Evolutionary conservation across 352 stramenopile genomes (phyloP), one percentile per base, ranked within the genome.

Genomic region (Chrysophaeum taylorii): DNA sequence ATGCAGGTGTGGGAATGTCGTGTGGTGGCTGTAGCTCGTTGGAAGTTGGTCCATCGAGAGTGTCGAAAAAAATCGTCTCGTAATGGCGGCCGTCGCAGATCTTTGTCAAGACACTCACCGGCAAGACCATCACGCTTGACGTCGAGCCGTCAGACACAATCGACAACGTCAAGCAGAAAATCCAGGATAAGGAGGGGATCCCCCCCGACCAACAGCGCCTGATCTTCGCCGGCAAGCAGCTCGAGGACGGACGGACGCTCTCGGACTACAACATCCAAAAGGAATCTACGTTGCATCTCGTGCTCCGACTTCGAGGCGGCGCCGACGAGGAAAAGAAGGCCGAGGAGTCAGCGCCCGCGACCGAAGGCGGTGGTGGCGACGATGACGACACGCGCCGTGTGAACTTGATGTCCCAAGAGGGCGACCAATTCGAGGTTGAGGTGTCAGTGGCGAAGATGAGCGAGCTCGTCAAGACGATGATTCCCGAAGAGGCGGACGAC

Each of bases 151-250:
- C 85, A 42, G 96, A 99, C 83, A 97, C 91, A 71, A 98, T 98
- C 87, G 93, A 98, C 83, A 98, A 98, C 84, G 94, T 99, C 67
- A 99, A 99, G 92, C 87, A 92, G 71, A 99, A 98, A 92, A 99
- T 99, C 79, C 94, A 99, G 85, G 95, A 99, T 84, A 99, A 99
- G 89, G 95, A 99, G 82, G 95, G 94, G 74, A 98, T 90, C 68
- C 85, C 86, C 35, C 84, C 84, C 0, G 84, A 90, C 83, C 84
- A 91, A 73, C 86, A 94, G 78, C 79, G 86, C 73, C 76, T 93
- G 36, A 93, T 93, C 76, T 93, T 93, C 75, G 85, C 85, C 42
- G 87, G 88, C 66, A 94, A 94, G 79, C 87, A 94, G 79, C 79
- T 95, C 64, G 88, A 95, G 77, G 88, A 94, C 74, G 87, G 87